Conservation (phyloP, 2,329 filamentous ascomycete species). For the Pyrenochaeta sp. region DNA sequence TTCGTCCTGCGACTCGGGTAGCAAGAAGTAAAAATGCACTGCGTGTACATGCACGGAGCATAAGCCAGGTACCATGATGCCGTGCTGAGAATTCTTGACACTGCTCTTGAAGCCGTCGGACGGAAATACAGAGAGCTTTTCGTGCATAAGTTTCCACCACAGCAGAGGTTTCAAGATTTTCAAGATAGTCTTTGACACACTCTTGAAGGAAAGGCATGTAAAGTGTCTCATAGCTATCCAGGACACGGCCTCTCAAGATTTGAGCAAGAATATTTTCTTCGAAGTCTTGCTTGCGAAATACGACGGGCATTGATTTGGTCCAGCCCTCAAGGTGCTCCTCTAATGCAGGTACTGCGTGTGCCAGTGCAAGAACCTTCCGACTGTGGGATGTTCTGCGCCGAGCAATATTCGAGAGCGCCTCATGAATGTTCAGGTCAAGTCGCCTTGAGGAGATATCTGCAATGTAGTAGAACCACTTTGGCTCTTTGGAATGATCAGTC, state of each 20-base stretch:
- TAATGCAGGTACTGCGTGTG: background rate
- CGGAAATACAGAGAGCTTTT: background rate
- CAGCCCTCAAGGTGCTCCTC: conserved; percentile 4
- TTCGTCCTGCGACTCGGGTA: background rate
- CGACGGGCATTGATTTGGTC: conserved; percentile 1
- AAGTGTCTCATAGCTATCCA: conserved; percentile 4
- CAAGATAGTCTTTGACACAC: background rate
- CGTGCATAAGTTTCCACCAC: background rate
- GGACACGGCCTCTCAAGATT: conserved; percentile 5
- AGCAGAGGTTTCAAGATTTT: background rate
- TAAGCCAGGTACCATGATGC: conserved; percentile 14
- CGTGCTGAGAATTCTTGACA: conserved; percentile 1
- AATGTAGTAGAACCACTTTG: conserved; percentile 15
- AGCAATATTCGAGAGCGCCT: background rate
- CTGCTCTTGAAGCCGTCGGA: background rate
- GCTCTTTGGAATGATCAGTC: background rate
- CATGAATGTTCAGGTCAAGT: conserved; percentile 1
- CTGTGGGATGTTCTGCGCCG: background rate
- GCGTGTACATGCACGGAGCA: conserved; percentile 8
- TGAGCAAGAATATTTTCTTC: conserved; percentile 3
- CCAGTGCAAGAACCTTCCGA: background rate
- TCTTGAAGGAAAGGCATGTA: conserved; percentile 4
- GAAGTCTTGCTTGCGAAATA: background rate
- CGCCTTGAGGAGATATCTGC: conserved; percentile 14
- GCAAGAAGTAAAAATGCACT: conserved; percentile 14